Conservation (phyloP, 108 stramenopile genomes). For the Cyclotella baltica region DNA sequence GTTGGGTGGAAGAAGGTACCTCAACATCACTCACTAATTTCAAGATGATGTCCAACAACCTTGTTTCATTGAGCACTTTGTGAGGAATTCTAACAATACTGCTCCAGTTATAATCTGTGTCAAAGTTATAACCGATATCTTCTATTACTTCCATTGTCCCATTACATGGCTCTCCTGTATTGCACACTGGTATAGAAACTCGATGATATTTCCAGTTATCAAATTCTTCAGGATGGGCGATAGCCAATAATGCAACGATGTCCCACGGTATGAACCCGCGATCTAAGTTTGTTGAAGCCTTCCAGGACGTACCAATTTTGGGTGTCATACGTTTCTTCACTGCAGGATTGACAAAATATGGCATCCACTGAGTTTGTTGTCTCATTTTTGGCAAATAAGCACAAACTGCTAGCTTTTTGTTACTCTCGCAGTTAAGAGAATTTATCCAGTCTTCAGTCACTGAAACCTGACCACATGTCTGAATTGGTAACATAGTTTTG, state of each 20-base stretch:
- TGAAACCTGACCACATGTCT: constrained; percentile 17
- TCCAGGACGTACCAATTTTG: neutral
- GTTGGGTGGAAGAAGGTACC: neutral
- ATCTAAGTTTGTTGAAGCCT: constrained; percentile 16
- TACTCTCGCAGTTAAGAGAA: constrained; percentile 18
- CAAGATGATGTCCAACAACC: constrained; percentile 10
- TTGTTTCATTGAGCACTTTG: constrained; percentile 6
- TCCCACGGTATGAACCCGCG: constrained; percentile 50
- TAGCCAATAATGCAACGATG: constrained; percentile 39
- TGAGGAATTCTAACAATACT: constrained; percentile 25
- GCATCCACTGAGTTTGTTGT: constrained; percentile 34
- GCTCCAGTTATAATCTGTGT: neutral
- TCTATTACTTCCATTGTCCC: constrained; percentile 11
- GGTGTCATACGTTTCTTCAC: neutral
- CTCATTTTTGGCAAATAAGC: constrained; percentile 24
- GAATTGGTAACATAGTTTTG: constrained; percentile 29
- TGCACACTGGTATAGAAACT: constrained; percentile 12
- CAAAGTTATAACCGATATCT: neutral
- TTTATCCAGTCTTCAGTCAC: constrained; percentile 12
- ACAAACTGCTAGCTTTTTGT: constrained; percentile 24
- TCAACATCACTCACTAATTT: neutral
- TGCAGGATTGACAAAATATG: constrained; percentile 32
- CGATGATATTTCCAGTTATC: constrained; percentile 37
- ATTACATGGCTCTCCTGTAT: constrained; percentile 13
- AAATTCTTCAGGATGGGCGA: constrained; percentile 26